A percentile compares a stretch with the other conserved stretches of the same genome.
These are phyloP conservation scores for Miscanthus sacchariflorus DNA, from an alignment of 202 grass and related monocot genomes.

Conservation along the genomic window DNA sequence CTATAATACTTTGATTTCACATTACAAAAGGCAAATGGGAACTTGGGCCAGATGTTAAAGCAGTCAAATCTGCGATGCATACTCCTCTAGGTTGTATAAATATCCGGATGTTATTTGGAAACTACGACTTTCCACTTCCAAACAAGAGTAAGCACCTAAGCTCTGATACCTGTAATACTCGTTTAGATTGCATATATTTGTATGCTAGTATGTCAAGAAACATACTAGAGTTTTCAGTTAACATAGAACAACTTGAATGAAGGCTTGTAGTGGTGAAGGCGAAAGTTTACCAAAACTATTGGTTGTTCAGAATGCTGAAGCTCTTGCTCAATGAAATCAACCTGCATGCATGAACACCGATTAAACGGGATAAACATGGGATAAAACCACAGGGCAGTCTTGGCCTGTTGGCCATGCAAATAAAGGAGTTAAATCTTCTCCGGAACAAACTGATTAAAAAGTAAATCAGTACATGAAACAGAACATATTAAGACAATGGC, in stretches of 20 bases:
- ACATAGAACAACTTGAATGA: background rate
- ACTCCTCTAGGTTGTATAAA: background rate
- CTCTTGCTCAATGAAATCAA: constrained; percentile 83
- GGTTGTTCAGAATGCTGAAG: constrained; percentile 54
- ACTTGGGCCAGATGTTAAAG: background rate
- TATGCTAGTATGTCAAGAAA: constrained; percentile 9
- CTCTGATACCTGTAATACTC: constrained; percentile 1
- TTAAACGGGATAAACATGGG: constrained; percentile 8
- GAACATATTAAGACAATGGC: background rate
- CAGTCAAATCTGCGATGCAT: background rate
- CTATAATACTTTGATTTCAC: background rate
- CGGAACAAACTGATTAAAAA: background rate
- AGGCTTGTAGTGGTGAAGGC: background rate
- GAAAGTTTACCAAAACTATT: constrained; percentile 67
- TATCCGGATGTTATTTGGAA: background rate
- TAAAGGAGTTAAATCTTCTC: constrained; percentile 4
- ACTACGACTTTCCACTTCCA: background rate
- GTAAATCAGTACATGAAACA: background rate
- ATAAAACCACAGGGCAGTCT: constrained; percentile 1
- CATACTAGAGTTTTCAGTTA: background rate
- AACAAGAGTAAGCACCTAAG: background rate
- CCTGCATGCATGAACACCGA: constrained; percentile 50
- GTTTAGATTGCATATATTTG: background rate
- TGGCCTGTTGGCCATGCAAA: constrained; percentile 6
- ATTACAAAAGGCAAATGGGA: background rate